Base-by-base conservation (phyloP, 2,329 filamentous ascomycete species). In the Coniosporium tulheliwenetii region DNA sequence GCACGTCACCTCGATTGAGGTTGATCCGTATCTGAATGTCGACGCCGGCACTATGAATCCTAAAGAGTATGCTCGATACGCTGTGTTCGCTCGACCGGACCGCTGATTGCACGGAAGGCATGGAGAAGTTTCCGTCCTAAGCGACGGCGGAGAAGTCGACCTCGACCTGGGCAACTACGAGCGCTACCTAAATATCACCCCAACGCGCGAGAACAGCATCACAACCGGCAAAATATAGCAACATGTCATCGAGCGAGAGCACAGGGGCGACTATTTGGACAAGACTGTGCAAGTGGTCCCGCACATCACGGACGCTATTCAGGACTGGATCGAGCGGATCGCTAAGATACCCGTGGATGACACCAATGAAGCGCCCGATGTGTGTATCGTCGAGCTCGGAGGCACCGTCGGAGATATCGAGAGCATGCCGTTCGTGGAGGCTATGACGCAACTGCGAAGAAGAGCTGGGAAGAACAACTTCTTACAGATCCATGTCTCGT, bases 211-310 rank as follows among this genome's bases (percentile, higher is more conserved):
- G 51, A 85, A 89, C 68, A 96, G 96, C 63, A 93, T 98, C 62
- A 98, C 91, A 3, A 94, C 89, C 5, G 91, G 91, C 56, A 95
- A 96, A 68, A 85, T 96, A 50, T 96, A 95, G 64, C 73, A 85
- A 55, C 77, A 82, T 52, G 87, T 95, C 41, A 86, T 94, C 52
- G 76, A 86, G 54, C 77, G 75, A 45, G 77, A 81, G 62, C 67
- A 77, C 47, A 64, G 65, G 46, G 78, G 77, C 41, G 79, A 91
- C 57, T 96, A 94, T 53, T 73, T 96, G 10, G 89, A 89, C 48
- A 79, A 81, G 60, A 86, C 87, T 13, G 81, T 93, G 12, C 86
- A 95, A 61, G 81, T 93, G 32, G 86, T 96, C 5, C 89, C 89
- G 2, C 89, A 96, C 61, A 72, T 96, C 50, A 94, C 86, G 41